phyloP scores from a whole-genome alignment of 495 filamentous ascomycete genomes.

The Penicillium waksmanii region DNA sequence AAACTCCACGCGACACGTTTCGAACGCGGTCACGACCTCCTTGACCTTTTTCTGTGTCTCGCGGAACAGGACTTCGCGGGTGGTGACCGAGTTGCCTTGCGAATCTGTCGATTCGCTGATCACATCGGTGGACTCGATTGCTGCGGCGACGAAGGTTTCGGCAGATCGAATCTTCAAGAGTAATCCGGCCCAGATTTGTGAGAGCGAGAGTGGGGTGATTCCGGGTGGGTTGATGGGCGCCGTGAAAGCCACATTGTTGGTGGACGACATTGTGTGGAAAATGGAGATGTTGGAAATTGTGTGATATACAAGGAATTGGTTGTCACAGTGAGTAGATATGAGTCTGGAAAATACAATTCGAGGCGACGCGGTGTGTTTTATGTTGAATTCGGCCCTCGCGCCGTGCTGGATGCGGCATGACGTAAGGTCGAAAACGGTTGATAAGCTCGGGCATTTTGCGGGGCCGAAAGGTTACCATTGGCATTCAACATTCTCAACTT shows the following conservation, averaged over 20 bases:
- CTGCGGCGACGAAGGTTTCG: conserved; percentile 53
- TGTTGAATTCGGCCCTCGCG: conserved; percentile 3
- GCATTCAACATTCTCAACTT: too few species aligned
- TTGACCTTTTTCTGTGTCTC: conserved; percentile 26
- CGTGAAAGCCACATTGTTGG: conserved; percentile 54
- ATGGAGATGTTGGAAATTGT: neutral
- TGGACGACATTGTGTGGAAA: conserved; percentile 21
- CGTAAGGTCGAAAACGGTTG: neutral
- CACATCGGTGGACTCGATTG: conserved; percentile 47
- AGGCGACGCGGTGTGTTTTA: neutral
- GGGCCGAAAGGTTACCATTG: neutral
- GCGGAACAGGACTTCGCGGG: conserved; percentile 32
- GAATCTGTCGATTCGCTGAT: conserved; percentile 38
- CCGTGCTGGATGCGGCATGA: neutral
- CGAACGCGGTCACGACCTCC: conserved; percentile 31
- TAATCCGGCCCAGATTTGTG: conserved; percentile 56
- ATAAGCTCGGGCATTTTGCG: conserved; percentile 5
- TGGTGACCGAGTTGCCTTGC: conserved; percentile 30
- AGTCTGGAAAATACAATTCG: neutral
- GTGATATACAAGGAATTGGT: too few species aligned
- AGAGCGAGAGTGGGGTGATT: conserved; percentile 41
- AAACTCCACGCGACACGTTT: conserved; percentile 37
- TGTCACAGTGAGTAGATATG: neutral
- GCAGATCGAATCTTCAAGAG: conserved; percentile 53
- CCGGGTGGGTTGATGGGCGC: conserved; percentile 54